Conservation (phyloP, 2,329 filamentous ascomycete species). For the Colletotrichum chlorophyti region DNA sequence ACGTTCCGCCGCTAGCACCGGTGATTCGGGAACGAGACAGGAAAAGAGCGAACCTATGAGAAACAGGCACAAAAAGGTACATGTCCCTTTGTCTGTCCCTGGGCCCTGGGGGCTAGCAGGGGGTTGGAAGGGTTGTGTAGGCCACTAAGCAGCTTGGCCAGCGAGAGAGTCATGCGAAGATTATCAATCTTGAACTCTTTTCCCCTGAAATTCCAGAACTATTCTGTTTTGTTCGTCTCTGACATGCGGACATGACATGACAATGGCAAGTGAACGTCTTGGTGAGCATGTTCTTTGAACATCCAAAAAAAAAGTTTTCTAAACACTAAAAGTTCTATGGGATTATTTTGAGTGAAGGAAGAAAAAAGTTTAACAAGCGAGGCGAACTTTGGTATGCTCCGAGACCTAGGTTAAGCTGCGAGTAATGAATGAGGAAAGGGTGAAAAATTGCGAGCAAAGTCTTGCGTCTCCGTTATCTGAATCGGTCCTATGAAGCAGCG, state of each 20-base stretch:
- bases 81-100: not conserved
- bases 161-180: conserved; percentile 10
- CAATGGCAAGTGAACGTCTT: too few species aligned
- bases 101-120: conserved; percentile 9
- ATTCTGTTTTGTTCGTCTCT: too few species aligned
- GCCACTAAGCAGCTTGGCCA: conserved; percentile 5
- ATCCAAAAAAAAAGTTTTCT: too few species aligned
- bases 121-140: not conserved
- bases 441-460: not conserved
- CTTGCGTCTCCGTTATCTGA: conserved; percentile 13
- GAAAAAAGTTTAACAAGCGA: too few species aligned
- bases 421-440: not conserved
- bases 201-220: not conserved
- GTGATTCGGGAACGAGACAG: conserved; percentile 14
- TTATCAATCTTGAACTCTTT: not conserved
- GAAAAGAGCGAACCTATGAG: too few species aligned
- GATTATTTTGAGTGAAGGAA: not conserved
- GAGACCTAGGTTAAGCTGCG: too few species aligned
- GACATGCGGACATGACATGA: too few species aligned
- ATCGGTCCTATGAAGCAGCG: conserved; percentile 23
- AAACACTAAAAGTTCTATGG: too few species aligned
- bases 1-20: conserved; percentile 14
- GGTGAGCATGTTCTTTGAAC: too few species aligned
- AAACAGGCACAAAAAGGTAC: too few species aligned
- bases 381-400: too few species aligned